Evolutionary conservation across 345 rosid species (phyloP).

Genomic region (Clarkia xantiana): DNA sequence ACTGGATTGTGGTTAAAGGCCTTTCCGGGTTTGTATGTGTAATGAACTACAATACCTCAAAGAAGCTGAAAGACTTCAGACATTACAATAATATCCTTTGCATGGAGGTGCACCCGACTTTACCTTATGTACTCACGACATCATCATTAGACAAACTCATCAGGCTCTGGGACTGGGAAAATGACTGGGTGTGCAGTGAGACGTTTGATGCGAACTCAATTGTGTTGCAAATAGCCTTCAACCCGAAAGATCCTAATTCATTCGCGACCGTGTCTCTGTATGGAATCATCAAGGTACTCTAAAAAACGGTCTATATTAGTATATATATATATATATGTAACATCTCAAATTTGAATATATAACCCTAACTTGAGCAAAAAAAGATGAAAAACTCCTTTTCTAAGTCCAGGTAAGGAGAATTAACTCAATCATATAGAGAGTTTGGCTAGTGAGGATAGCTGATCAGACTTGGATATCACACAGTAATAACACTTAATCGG

Average conservation of each 20-base stretch:
- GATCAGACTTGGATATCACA: too few relatives aligned
- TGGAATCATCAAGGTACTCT: too few relatives aligned
- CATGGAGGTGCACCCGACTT: slow-evolving; percentile 63
- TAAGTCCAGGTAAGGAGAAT: too few relatives aligned
- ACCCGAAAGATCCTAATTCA: slow-evolving; percentile 62
- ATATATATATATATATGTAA: too few relatives aligned
- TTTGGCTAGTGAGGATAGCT: too few relatives aligned
- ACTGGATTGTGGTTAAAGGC: slow-evolving; percentile 34
- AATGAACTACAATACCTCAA: slow-evolving; percentile 66
- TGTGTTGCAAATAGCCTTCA: slow-evolving; percentile 85
- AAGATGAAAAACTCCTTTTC: too few relatives aligned
- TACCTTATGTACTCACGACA: slow-evolving; percentile 50
- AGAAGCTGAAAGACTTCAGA: slow-evolving; percentile 24
- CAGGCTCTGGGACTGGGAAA: slow-evolving; percentile 92
- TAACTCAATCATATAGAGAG: too few relatives aligned
- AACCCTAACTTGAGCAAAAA: too few relatives aligned
- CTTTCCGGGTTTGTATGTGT: slow-evolving; percentile 72
- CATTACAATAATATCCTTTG: slow-evolving; percentile 74
- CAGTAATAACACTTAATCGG: too few relatives aligned
- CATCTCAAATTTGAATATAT: too few relatives aligned
- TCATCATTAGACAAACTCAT: slow-evolving; percentile 27
- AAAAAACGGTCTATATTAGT: too few relatives aligned
- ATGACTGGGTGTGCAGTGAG: slow-evolving; percentile 57
- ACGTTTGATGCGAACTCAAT: slow-evolving; percentile 70
- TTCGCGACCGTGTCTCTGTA: slow-evolving; percentile 33